Evolutionary conservation across 2,329 filamentous ascomycete genomes (phyloP), one percentile per base, ranked within the genome.

Genomic region (Claviceps spartinae): DNA sequence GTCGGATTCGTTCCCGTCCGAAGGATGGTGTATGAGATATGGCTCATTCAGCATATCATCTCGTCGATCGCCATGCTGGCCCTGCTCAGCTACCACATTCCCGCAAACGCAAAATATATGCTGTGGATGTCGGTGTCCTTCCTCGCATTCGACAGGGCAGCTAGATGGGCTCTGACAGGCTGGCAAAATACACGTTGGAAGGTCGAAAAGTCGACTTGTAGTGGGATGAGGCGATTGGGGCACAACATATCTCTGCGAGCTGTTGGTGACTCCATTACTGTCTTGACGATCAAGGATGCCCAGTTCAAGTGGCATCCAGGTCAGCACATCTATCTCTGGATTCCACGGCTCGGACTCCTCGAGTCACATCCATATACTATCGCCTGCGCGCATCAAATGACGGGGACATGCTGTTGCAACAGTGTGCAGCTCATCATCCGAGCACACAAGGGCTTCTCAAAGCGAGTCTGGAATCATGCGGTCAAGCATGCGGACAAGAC

Each of bases 11-110:
- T 78, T 6, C 84, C 84, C 0, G 68, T 87, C 37, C 75, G 84
- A 5, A 73, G 78, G n/a, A 70, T 81, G 68, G 73, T 74, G 6
- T 87, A 87, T 62, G 84, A 88, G 66, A 54, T 85, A 0, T 88
- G 86, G 61, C 76, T 87, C 16, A 58, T 80, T 3, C 84, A 88
- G 63, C 84, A 88, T 61, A 67, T 86, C 26, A 62, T 78, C 16
- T 77, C 79, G 3, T 81, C 81, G 52, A 71, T 76, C 34, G 61
- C 82, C 24, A 76, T 87, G 59, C 66, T 86, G 40, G 83, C 77
- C 67, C 69, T 84, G 42, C 64, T 86, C 9, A 79, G 82, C 58
- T 67, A 75, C 40, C 83, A 88, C 61, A 74, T 84, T 3, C 83
- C 83, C 1, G 60, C 61, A 7, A 74, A 77, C 47, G 76, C 82